Base-by-base conservation (phyloP, 768 basidiomycete species). In the Podaxis sp. region DNA sequence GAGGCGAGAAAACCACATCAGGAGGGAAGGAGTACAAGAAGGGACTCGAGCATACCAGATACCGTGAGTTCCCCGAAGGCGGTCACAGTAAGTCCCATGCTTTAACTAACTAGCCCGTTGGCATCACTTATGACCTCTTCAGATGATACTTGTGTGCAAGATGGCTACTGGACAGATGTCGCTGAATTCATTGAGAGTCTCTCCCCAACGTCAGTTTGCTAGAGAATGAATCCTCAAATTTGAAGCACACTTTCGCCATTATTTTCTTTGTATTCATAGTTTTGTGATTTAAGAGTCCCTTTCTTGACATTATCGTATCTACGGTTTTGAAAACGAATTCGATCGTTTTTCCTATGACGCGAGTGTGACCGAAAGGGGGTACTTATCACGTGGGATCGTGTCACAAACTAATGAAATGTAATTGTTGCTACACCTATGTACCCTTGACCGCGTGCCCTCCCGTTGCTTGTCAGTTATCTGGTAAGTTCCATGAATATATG, bases 131-230 rank as follows among this genome's bases (percentile, higher is more conserved):
- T 52, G 39, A 36, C 49, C 30, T 22, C 56, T 15, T 8, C 52
- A 85, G 84, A 85, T 65, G 83, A 85, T 72, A 86, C 84, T 0
- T 85, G 83, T 62, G 69, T 81, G 17, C 84, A 84, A 62, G 76
- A 74, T 5, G 84, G 83, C 8, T 86, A 86, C 63, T 86, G 84
- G 84, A 70, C 68, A 0, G 78, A 78, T n/a, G 75, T 86, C 24
- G 71, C 73, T 53, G 79, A 84, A 52, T 86, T 85, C 66, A 70
- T 86, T 17, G 71, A 68, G n/a, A 72, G 67, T 26, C 66, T 68
- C 54, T 61, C 61, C n/a, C 42, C 61, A 36, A 3, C 24, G 15
- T 19, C 42, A 44, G 4, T 5, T 19, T 4, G 11, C 2, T 40
- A 55, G 39, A 30, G 17, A 38, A 4, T 15, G n/a, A 38, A 11